Evolutionary conservation across 805 yeast genomes (phyloP).

Genomic region (Tetrapisispora fleetii): DNA sequence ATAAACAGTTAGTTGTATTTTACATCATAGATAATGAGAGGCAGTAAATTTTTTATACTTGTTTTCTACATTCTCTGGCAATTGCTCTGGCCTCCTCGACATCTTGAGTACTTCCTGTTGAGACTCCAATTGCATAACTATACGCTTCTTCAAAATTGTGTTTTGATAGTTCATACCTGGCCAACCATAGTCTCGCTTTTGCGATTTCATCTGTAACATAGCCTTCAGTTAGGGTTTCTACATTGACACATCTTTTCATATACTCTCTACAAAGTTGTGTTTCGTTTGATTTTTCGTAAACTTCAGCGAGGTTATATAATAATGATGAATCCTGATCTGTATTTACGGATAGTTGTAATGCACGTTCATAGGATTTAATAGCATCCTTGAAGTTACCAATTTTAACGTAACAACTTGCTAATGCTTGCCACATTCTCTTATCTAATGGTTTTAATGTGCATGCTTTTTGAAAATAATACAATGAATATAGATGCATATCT

Average conservation of each 20-base stretch:
- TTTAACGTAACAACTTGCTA: slow-evolving; percentile 82
- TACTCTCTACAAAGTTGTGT: slow-evolving; percentile 43
- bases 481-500: slow-evolving; percentile 87
- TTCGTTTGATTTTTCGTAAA: slow-evolving; percentile 51
- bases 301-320: slow-evolving; percentile 51
- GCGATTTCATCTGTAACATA: slow-evolving; percentile 57
- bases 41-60: slow-evolving; percentile 23
- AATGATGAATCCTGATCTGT: slow-evolving; percentile 47
- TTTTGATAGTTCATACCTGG: slow-evolving; percentile 49
- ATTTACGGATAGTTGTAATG: slow-evolving; percentile 43
- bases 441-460: slow-evolving; percentile 82
- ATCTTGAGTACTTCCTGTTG: slow-evolving; percentile 69
- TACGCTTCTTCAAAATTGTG: slow-evolving; percentile 60
- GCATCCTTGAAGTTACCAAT: slow-evolving; percentile 63
- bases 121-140: slow-evolving; percentile 59
- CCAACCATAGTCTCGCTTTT: slow-evolving; percentile 81
- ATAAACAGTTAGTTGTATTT: no score
- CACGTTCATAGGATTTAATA: slow-evolving; percentile 71
- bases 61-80: slow-evolving; percentile 64
- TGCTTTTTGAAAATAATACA: slow-evolving; percentile 87
- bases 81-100: slow-evolving; percentile 83
- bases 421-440: slow-evolving; percentile 92
- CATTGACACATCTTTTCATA: slow-evolving; percentile 51
- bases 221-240: slow-evolving; percentile 52
- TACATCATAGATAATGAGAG: no score